These are phyloP conservation scores for Stagonosporopsis vannaccii DNA, from an alignment of 2,329 filamentous ascomycete genomes.

Conservation along the genomic window DNA sequence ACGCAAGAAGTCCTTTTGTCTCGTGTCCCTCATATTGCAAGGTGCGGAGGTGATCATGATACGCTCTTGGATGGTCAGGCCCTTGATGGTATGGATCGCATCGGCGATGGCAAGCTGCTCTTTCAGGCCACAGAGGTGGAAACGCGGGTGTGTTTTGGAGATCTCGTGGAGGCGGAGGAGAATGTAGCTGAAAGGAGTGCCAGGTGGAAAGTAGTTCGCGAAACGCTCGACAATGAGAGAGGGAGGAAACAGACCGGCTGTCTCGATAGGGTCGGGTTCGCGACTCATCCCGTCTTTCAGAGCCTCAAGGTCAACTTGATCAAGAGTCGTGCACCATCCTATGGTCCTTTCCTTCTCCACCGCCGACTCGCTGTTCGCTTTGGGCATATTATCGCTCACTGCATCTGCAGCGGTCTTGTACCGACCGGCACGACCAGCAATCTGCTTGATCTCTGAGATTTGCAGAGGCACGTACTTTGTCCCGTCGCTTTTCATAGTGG, in stretches of 20 bases:
- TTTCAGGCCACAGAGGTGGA: slow-evolving; percentile 72
- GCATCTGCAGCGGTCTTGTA: slow-evolving; percentile 75
- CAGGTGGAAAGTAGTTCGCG: slow-evolving; percentile 78
- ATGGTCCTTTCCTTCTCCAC: slow-evolving; percentile 46
- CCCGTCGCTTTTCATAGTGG: slow-evolving; percentile 75
- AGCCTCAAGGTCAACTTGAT: slow-evolving; percentile 69
- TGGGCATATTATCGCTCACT: slow-evolving; percentile 32
- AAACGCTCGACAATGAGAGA: slow-evolving; percentile 76
- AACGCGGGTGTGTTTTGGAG: slow-evolving; percentile 68
- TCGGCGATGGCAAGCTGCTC: slow-evolving; percentile 74
- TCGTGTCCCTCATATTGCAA: slow-evolving; percentile 60
- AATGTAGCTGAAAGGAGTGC: slow-evolving; percentile 84
- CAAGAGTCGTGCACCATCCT: slow-evolving; percentile 82
- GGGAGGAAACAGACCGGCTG: slow-evolving; percentile 79
- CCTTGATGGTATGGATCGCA: slow-evolving; percentile 72
- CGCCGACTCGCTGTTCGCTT: slow-evolving; percentile 8
- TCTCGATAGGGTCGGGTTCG: slow-evolving; percentile 70
- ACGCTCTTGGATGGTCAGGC: slow-evolving; percentile 75
- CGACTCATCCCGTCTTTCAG: slow-evolving; percentile 69
- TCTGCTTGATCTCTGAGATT: slow-evolving; percentile 88
- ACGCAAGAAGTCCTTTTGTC: slow-evolving; percentile 59
- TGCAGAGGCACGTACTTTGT: slow-evolving; percentile 63
- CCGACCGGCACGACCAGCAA: slow-evolving; percentile 88
- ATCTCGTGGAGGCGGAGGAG: slow-evolving; percentile 77
- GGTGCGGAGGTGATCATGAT: slow-evolving; percentile 79